These are phyloP conservation scores for Fraxinus cuspidata DNA, from an alignment of 257 asterid species.

Conservation along the genomic window DNA sequence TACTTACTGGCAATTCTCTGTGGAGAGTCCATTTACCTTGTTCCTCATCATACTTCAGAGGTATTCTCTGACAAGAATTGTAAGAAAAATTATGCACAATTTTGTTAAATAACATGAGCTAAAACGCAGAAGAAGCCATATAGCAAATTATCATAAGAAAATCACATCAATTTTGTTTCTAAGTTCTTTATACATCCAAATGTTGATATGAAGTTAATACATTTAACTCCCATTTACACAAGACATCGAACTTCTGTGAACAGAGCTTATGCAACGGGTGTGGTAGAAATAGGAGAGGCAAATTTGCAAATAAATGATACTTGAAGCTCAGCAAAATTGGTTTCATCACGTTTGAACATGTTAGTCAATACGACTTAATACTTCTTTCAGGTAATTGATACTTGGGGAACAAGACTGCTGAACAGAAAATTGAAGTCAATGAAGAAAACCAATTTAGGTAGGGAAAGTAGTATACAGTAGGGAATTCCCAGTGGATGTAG, in stretches of 20 bases:
- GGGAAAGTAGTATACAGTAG: neutral
- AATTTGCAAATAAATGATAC: neutral
- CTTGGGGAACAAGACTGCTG: neutral
- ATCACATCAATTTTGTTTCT: neutral
- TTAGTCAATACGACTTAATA: neutral
- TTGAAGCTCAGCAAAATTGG: neutral
- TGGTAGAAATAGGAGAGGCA: neutral
- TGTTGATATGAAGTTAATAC: constrained; percentile 15
- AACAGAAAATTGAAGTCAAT: neutral
- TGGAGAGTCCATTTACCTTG: constrained; percentile 68
- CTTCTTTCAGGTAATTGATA: neutral
- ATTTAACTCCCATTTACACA: neutral
- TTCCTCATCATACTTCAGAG: constrained; percentile 55
- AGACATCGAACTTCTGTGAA: neutral
- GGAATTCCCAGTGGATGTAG: neutral
- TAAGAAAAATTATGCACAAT: neutral
- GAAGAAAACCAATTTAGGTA: neutral
- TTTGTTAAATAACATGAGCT: neutral
- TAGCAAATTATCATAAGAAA: neutral
- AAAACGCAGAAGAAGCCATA: constrained; percentile 19
- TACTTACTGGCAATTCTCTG: constrained; percentile 71
- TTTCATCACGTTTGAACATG: neutral
- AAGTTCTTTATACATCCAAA: constrained; percentile 5
- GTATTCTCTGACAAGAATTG: constrained; percentile 59
- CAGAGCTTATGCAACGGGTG: neutral